These are phyloP conservation scores for Xanthoconium stramineum DNA, from an alignment of 768 basidiomycete species.

Conservation along the genomic window DNA sequence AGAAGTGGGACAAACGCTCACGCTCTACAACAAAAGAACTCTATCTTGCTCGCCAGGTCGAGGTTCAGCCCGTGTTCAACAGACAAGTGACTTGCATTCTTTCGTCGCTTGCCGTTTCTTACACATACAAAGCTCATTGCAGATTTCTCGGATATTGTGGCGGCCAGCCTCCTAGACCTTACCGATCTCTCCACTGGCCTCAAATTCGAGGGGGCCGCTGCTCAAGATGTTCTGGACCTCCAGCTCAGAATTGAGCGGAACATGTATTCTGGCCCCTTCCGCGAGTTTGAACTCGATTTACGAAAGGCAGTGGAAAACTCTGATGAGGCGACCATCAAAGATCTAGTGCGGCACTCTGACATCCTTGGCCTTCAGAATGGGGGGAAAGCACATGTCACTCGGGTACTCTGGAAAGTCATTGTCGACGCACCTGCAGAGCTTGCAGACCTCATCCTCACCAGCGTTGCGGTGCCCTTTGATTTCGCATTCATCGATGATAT, in stretches of 20 bases:
- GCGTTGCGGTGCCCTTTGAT: slow-evolving; percentile 70
- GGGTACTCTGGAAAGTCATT: slow-evolving; percentile 94
- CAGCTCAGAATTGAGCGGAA: slow-evolving; percentile 65
- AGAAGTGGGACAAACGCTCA: slow-evolving; percentile 98
- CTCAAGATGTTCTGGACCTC: slow-evolving; percentile 70
- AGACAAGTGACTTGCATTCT: slow-evolving; percentile 61
- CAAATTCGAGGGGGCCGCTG: slow-evolving; percentile 76
- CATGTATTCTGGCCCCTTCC: slow-evolving; percentile 66
- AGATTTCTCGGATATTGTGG: slow-evolving; percentile 89
- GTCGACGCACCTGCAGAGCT: slow-evolving; percentile 75
- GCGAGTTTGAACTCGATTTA: slow-evolving; percentile 86
- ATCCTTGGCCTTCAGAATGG: slow-evolving; percentile 58
- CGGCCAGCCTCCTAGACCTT: slow-evolving; percentile 75
- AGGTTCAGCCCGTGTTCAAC: slow-evolving; percentile 98
- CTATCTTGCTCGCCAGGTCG: slow-evolving; percentile 93
- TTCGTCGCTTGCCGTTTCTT: slow-evolving; percentile 3
- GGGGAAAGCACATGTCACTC: slow-evolving; percentile 67
- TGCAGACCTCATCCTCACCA: slow-evolving; percentile 69
- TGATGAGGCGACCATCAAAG: slow-evolving; percentile 58
- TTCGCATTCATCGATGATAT: slow-evolving; percentile 95
- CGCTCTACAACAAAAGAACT: slow-evolving; percentile 95
- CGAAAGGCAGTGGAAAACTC: slow-evolving; percentile 67
- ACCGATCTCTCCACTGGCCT: slow-evolving; percentile 72
- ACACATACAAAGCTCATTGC: slow-evolving; percentile 71
- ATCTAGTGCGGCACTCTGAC: slow-evolving; percentile 70